Evolutionary conservation across 2,329 filamentous ascomycete species (phyloP).

Genomic region (Ascocoryne sarcoides): DNA sequence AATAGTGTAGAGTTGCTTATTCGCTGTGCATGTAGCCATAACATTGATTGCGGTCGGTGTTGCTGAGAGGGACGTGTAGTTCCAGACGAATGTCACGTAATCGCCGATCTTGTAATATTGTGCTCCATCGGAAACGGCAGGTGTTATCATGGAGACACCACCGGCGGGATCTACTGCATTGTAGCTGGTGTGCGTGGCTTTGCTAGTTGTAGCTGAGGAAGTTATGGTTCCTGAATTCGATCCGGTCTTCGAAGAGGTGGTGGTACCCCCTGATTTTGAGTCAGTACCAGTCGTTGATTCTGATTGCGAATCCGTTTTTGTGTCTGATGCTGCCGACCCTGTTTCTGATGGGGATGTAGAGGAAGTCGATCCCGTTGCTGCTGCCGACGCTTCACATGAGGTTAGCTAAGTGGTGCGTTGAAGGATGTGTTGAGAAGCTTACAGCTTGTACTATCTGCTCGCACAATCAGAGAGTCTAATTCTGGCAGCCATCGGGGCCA

Average conservation of each 20-base stretch:
- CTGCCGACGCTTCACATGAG: too few relatives aligned
- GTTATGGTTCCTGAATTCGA: conserved; percentile 3
- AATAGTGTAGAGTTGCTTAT: conserved; percentile 48
- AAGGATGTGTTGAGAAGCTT: too few relatives aligned
- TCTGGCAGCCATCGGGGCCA: conserved; percentile 50
- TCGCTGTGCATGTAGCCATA: conserved; percentile 45
- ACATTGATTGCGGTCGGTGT: conserved; percentile 53
- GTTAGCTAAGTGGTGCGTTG: too few relatives aligned
- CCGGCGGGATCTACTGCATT: conserved; percentile 40
- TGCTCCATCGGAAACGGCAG: conserved; percentile 36
- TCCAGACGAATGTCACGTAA: conserved; percentile 52
- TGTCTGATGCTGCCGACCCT: conserved; percentile 4
- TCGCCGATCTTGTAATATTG: conserved; percentile 53
- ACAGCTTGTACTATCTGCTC: too few relatives aligned
- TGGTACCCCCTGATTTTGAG: conserved; percentile 2
- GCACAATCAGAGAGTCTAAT: conserved; percentile 43
- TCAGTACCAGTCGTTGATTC: conserved; percentile 1
- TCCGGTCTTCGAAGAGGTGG: conserved; percentile 5
- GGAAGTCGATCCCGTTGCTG: conserved; percentile 2
- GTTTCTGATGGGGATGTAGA: conserved; percentile 5
- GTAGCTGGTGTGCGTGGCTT: conserved; percentile 28
- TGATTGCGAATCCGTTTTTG: conserved; percentile 1
- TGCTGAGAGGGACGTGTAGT: conserved; percentile 52
- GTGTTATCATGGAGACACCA: conserved; percentile 44
- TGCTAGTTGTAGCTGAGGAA: conserved; percentile 4